Evolutionary conservation across 208 protist genomes (phyloP).

Genomic region (Acanthamoeba triangularis): DNA sequence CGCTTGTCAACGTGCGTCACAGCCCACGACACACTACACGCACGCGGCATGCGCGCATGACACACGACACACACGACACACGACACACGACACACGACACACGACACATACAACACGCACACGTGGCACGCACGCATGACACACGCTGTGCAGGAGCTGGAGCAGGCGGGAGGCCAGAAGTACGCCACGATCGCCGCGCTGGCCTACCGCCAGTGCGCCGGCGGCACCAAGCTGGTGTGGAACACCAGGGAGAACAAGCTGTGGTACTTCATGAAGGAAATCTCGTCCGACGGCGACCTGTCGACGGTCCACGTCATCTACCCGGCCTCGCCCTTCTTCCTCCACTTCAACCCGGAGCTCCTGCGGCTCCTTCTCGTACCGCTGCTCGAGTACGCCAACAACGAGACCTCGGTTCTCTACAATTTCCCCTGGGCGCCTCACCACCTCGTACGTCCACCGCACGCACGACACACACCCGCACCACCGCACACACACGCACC

Average conservation of each 20-base stretch:
- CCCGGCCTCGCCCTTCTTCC: slow-evolving; percentile 80
- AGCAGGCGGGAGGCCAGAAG: slow-evolving; percentile 6
- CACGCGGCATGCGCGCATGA: no score
- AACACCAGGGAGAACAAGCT: slow-evolving; percentile 51
- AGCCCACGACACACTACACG: neutral
- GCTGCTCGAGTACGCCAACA: slow-evolving; percentile 81
- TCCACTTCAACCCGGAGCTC: slow-evolving; percentile 77
- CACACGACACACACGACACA: no score
- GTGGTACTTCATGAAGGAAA: slow-evolving; percentile 83
- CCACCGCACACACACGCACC: neutral
- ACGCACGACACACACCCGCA: no score
- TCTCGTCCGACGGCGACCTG: slow-evolving; percentile 83
- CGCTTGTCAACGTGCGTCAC: neutral
- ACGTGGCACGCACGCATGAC: neutral
- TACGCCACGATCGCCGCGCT: slow-evolving; percentile 75
- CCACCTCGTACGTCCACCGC: slow-evolving; percentile 67
- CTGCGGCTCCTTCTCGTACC: slow-evolving; percentile 59
- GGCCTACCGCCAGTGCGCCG: slow-evolving; percentile 81
- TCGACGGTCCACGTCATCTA: slow-evolving; percentile 82
- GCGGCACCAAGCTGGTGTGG: slow-evolving; percentile 66
- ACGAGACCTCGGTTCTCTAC: slow-evolving; percentile 75
- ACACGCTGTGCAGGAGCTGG: neutral
- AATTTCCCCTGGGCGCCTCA: slow-evolving; percentile 82
- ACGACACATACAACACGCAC: neutral
- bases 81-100: neutral